Conservation (phyloP, 164 flowering plant genomes). For the Nymphaea colorata region DNA sequence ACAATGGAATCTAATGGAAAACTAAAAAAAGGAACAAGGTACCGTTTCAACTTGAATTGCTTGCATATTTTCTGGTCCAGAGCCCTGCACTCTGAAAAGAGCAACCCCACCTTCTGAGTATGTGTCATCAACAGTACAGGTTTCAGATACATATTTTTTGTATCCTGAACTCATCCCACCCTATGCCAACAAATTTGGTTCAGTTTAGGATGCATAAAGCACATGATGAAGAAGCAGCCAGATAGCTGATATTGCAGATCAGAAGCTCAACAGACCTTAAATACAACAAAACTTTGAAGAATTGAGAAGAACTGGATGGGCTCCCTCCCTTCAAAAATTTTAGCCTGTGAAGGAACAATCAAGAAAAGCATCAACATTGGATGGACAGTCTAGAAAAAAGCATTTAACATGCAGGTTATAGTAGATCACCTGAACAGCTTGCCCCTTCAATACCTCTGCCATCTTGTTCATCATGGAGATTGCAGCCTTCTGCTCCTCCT, state of each 20-base stretch:
- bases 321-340: slow-evolving; percentile 81
- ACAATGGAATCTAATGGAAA: too few species aligned
- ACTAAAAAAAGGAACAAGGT: slow-evolving; percentile 1
- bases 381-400: too few species aligned
- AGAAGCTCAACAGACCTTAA: slow-evolving; percentile 43
- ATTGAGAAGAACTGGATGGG: slow-evolving; percentile 79
- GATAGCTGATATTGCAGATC: too few species aligned
- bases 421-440: slow-evolving; percentile 55
- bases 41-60: slow-evolving; percentile 95
- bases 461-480: slow-evolving; percentile 14
- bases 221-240: too few species aligned
- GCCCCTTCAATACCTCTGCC: slow-evolving; percentile 74
- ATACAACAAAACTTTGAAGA: slow-evolving; percentile 79
- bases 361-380: too few species aligned
- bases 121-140: slow-evolving; percentile 66
- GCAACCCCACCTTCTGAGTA: slow-evolving; percentile 74
- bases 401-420: too few species aligned
- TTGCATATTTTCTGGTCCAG: slow-evolving; percentile 78
- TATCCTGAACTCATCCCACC: slow-evolving; percentile 90
- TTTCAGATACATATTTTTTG: slow-evolving; percentile 55
- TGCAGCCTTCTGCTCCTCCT: neutral
- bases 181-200: slow-evolving; percentile 15
- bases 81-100: slow-evolving; percentile 87
- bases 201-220: too few species aligned
- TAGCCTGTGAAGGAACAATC: slow-evolving; percentile 36